These are phyloP conservation scores for Candida vartiovaarae DNA, from an alignment of 805 yeast genomes.

Conservation along the genomic window DNA sequence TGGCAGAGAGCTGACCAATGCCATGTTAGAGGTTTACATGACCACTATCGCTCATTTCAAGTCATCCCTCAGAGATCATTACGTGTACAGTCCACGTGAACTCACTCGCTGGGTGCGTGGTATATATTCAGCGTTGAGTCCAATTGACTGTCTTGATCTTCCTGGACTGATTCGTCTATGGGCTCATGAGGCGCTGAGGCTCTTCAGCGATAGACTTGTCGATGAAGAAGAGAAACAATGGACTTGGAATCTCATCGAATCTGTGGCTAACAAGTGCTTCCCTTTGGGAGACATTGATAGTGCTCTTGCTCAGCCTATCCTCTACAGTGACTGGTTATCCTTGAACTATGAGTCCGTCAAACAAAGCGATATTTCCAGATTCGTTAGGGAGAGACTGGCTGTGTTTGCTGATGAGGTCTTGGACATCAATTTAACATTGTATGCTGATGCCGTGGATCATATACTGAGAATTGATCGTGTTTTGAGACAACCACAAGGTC, in stretches of 20 bases:
- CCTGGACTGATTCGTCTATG: constrained; percentile 53
- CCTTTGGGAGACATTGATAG: constrained; percentile 33
- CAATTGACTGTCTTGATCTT: constrained; percentile 31
- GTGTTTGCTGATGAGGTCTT: constrained; percentile 76
- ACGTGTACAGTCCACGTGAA: constrained; percentile 84
- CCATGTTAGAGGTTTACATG: constrained; percentile 61
- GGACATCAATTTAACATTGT: constrained; percentile 52
- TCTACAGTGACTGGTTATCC: constrained; percentile 73
- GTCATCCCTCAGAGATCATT: constrained; percentile 41
- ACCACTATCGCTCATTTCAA: constrained; percentile 36
- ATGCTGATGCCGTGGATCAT: constrained; percentile 68
- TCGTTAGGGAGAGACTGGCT: constrained; percentile 55
- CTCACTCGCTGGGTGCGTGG: constrained; percentile 84
- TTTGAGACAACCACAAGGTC: constrained; percentile 81
- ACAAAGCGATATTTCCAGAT: constrained; percentile 38
- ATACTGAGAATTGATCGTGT: constrained; percentile 76
- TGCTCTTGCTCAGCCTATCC: constrained; percentile 43
- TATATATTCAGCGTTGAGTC: constrained; percentile 42
- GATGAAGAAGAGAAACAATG: constrained; percentile 37
- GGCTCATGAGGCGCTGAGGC: constrained; percentile 75
- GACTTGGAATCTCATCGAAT: constrained; percentile 36
- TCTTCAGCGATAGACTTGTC: constrained; percentile 70
- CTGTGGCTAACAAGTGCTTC: constrained; percentile 34
- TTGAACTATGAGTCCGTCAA: constrained; percentile 52
- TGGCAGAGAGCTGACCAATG: constrained; percentile 42